These are phyloP conservation scores for Geranium brycei DNA, from an alignment of 345 rosid genomes.

Conservation along the genomic window DNA sequence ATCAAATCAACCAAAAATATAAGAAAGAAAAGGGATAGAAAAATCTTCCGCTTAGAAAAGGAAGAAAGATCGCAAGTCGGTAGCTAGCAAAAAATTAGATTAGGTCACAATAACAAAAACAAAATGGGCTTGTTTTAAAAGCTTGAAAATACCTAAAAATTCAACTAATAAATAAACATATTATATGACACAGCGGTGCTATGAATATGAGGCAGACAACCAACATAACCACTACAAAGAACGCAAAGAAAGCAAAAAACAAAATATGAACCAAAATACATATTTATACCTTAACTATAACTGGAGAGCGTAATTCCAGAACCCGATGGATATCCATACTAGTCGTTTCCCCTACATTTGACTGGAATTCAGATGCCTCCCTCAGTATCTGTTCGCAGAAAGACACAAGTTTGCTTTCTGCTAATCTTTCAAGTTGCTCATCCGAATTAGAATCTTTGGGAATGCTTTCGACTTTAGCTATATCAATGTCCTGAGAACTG, in stretches of 20 bases:
- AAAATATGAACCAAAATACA: background rate
- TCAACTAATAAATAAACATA: too few relatives aligned
- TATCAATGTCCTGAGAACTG: conserved; percentile 19
- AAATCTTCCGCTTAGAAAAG: background rate
- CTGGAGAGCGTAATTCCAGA: conserved; percentile 78
- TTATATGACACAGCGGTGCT: background rate
- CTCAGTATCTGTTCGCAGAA: conserved; percentile 80
- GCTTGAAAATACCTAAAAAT: background rate
- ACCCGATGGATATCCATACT: conserved; percentile 82
- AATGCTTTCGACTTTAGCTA: conserved; percentile 8
- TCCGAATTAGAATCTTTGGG: conserved; percentile 12
- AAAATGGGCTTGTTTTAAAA: background rate
- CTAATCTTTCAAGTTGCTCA: conserved; percentile 49
- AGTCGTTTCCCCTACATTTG: conserved; percentile 55
- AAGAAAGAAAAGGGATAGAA: background rate
- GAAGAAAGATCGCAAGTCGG: background rate
- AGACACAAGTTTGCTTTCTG: conserved; percentile 78
- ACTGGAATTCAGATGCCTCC: conserved; percentile 83
- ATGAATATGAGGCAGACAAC: background rate
- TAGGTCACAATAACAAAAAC: too few relatives aligned
- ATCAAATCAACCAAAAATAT: background rate
- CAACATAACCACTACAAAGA: background rate
- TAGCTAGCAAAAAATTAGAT: background rate
- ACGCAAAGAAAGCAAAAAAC: background rate
- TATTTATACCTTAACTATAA: conserved; percentile 67